Percentiles rank a stretch among this genome's conserved stretches.
Evolutionary conservation across 192 early-diverging fungal genomes (phyloP).

Genomic region (Thoreauomyces humboldtii): DNA sequence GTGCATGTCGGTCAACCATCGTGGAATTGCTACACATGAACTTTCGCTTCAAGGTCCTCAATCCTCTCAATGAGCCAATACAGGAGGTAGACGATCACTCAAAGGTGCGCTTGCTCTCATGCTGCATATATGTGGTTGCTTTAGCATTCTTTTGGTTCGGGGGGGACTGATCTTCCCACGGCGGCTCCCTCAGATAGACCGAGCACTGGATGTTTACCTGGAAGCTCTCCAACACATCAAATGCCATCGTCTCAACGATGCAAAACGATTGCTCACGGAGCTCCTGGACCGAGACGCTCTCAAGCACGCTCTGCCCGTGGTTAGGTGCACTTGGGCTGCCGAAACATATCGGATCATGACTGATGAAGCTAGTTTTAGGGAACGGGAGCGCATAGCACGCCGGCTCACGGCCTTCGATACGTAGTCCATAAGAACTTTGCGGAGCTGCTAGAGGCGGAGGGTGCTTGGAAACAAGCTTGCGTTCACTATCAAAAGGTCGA

Average conservation of each 20-base stretch:
- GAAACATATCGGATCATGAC: not conserved
- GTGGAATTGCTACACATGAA: too few relatives aligned
- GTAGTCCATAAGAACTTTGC: slow-evolving; percentile 22
- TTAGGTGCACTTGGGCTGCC: not conserved
- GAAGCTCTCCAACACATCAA: not conserved
- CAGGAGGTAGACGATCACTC: not conserved
- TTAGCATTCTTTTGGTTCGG: not conserved
- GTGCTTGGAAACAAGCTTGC: slow-evolving; percentile 3
- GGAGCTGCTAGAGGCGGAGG: slow-evolving; percentile 7
- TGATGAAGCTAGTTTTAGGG: slow-evolving; percentile 4
- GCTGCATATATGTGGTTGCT: not conserved
- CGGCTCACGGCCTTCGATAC: slow-evolving; percentile 9
- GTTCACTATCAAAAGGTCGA: slow-evolving; percentile 13
- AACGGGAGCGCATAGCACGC: slow-evolving; percentile 16
- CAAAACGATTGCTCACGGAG: slow-evolving; percentile 5
- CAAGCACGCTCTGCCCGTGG: slow-evolving; percentile 6
- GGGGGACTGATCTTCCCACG: not conserved
- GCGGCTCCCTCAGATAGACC: slow-evolving; percentile 9
- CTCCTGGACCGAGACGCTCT: slow-evolving; percentile 11
- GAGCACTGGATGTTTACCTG: slow-evolving; percentile 20
- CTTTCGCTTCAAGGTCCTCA: slow-evolving; percentile 9
- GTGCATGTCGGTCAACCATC: too few relatives aligned
- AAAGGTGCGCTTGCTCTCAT: too few relatives aligned
- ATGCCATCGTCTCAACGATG: slow-evolving; percentile 4
- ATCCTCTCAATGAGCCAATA: not conserved